A percentile compares a stretch with the other conserved stretches of the same genome.
These are phyloP conservation scores for Sordaria brevicollis DNA, from an alignment of 495 filamentous ascomycete species.

Conservation along the genomic window DNA sequence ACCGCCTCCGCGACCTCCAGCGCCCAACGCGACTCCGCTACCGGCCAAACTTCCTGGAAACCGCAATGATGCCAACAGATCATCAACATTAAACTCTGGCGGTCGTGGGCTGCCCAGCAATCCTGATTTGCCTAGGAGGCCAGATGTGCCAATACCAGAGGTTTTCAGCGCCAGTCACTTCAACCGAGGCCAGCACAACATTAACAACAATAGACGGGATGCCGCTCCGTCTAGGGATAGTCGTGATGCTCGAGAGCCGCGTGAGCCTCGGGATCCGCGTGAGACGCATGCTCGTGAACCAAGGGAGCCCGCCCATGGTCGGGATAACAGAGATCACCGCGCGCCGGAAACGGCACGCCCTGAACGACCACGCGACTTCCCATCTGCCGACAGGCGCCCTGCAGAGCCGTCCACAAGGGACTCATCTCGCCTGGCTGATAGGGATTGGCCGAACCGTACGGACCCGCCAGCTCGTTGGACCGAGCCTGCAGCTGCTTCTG, in stretches of 20 bases:
- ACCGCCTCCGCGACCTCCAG: not conserved
- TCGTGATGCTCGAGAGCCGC: slow-evolving; percentile 25
- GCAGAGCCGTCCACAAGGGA: slow-evolving; percentile 18
- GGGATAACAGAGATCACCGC: slow-evolving; percentile 26
- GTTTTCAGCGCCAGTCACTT: slow-evolving; percentile 29
- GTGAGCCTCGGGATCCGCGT: slow-evolving; percentile 28
- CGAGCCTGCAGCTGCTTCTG: slow-evolving; percentile 13
- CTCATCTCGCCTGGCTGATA: slow-evolving; percentile 18
- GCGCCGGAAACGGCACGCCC: slow-evolving; percentile 15
- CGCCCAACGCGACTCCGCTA: slow-evolving; percentile 8
- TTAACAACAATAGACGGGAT: slow-evolving; percentile 21
- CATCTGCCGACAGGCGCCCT: slow-evolving; percentile 15
- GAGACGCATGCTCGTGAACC: slow-evolving; percentile 26
- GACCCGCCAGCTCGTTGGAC: slow-evolving; percentile 24
- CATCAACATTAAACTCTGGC: slow-evolving; percentile 24
- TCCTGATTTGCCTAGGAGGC: slow-evolving; percentile 32
- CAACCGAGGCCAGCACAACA: slow-evolving; percentile 21
- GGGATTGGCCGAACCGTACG: slow-evolving; percentile 21
- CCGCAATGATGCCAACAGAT: slow-evolving; percentile 23
- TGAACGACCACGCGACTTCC: slow-evolving; percentile 20
- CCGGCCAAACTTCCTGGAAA: slow-evolving; percentile 3
- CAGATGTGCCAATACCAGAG: slow-evolving; percentile 31
- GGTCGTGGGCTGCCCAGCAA: slow-evolving; percentile 25
- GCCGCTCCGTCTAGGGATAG: slow-evolving; percentile 10
- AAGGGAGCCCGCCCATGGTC: slow-evolving; percentile 21